phyloP scores from a whole-genome alignment of 148 eudicot species.

The Rheum nobile region DNA sequence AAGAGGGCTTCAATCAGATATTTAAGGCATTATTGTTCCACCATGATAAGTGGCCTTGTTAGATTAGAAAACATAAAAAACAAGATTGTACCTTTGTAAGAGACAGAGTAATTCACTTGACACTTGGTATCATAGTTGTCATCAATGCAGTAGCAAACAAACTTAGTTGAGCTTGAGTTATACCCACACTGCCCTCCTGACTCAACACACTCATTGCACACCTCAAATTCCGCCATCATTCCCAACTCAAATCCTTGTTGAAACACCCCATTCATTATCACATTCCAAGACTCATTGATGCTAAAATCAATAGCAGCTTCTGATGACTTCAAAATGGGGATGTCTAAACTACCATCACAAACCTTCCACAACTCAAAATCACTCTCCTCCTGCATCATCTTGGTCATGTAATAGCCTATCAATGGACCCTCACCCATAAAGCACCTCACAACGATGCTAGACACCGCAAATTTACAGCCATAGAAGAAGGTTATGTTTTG shows the following conservation, averaged over 20 bases:
- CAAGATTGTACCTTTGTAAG: background rate
- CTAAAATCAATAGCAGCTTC: background rate
- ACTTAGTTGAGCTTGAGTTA: background rate
- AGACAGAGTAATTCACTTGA: background rate
- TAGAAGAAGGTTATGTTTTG: conserved; percentile 5
- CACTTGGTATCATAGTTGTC: background rate
- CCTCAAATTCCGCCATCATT: background rate
- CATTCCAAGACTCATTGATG: background rate
- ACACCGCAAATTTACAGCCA: background rate
- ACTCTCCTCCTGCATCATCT: background rate
- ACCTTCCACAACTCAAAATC: background rate
- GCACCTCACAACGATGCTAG: background rate
- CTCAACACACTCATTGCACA: background rate
- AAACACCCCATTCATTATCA: background rate
- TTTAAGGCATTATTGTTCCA: background rate
- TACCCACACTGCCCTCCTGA: conserved; percentile 10
- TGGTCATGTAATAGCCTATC: background rate
- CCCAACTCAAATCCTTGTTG: background rate
- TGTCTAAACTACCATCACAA: background rate
- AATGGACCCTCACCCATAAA: background rate
- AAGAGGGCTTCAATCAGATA: background rate
- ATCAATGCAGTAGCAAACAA: background rate
- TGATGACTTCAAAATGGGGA: background rate
- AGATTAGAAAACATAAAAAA: too few relatives aligned
- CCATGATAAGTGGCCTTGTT: too few relatives aligned